phyloP scores from a whole-genome alignment of 768 basidiomycete genomes.

The Gyrodon lividus region DNA sequence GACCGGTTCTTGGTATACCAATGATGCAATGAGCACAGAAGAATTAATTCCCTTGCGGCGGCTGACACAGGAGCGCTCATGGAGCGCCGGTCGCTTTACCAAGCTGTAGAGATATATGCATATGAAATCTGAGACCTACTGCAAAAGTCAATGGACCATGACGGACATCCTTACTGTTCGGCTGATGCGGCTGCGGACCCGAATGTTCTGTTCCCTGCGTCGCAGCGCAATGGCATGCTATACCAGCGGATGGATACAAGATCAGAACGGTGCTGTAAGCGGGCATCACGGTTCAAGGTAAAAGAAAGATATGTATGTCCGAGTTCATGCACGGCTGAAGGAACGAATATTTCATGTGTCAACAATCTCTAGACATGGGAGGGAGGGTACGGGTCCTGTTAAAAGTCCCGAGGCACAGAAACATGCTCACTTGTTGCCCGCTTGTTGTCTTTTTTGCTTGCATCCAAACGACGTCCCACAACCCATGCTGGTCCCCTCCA shows the following conservation, averaged over 20 bases:
- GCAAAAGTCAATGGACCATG: neutral
- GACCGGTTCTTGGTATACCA: neutral
- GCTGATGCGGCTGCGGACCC: neutral
- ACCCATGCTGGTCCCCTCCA: no score
- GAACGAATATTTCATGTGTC: no score
- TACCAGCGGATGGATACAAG: neutral
- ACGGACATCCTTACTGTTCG: neutral
- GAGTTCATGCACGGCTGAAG: no score
- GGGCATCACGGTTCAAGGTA: neutral
- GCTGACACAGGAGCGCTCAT: conserved; percentile 11
- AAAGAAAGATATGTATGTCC: no score
- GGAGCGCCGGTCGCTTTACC: neutral
- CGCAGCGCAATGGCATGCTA: neutral
- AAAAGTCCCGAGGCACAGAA: no score
- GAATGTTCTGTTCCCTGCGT: neutral
- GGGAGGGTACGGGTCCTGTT: no score
- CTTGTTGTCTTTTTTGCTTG: no score
- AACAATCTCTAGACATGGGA: no score
- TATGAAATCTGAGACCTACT: neutral
- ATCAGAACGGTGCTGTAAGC: neutral
- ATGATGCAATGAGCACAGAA: neutral
- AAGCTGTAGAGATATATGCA: conserved; percentile 22
- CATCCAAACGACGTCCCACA: no score
- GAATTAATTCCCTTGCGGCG: conserved; percentile 3
- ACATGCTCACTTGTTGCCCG: no score